phyloP scores from a whole-genome alignment of 108 stramenopile genomes.

The Cylindrotheca closterium region DNA sequence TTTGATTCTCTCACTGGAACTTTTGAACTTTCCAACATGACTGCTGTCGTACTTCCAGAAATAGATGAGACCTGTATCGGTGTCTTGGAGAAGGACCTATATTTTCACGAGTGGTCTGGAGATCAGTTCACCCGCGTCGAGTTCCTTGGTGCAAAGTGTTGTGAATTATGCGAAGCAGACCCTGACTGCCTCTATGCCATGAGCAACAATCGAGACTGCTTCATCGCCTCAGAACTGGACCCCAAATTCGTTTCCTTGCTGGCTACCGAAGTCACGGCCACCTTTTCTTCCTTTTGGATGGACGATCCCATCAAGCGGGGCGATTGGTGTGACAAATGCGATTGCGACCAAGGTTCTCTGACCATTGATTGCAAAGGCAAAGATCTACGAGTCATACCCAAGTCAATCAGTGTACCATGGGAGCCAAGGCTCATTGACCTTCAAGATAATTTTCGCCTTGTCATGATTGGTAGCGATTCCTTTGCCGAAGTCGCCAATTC shows the following conservation, averaged over 20 bases:
- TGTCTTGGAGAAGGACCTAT: neutral
- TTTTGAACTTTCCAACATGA: conserved; percentile 1
- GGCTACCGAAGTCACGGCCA: neutral
- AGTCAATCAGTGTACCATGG: conserved; percentile 15
- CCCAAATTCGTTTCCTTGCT: neutral
- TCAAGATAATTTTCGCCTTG: conserved; percentile 13
- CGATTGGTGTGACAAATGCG: conserved; percentile 20
- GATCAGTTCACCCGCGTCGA: neutral
- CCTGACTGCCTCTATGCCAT: conserved; percentile 12
- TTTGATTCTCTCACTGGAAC: neutral
- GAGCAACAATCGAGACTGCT: conserved; percentile 19
- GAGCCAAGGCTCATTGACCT: conserved; percentile 21
- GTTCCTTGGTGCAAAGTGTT: conserved; percentile 4
- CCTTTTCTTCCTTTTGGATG: conserved; percentile 3
- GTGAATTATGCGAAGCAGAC: conserved; percentile 11
- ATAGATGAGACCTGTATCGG: neutral
- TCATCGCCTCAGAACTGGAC: neutral
- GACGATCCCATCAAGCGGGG: conserved; percentile 3
- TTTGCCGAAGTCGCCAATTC: neutral
- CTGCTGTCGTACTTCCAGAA: neutral
- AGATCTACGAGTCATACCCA: conserved; percentile 18
- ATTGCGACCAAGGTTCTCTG: neutral
- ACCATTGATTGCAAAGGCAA: conserved; percentile 26
- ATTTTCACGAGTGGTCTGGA: neutral
- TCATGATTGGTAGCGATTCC: conserved; percentile 9